A percentile compares a stretch with the other conserved stretches of the same genome.
Evolutionary conservation across 768 basidiomycete genomes (phyloP).

Genomic region (Lentinula boryana): DNA sequence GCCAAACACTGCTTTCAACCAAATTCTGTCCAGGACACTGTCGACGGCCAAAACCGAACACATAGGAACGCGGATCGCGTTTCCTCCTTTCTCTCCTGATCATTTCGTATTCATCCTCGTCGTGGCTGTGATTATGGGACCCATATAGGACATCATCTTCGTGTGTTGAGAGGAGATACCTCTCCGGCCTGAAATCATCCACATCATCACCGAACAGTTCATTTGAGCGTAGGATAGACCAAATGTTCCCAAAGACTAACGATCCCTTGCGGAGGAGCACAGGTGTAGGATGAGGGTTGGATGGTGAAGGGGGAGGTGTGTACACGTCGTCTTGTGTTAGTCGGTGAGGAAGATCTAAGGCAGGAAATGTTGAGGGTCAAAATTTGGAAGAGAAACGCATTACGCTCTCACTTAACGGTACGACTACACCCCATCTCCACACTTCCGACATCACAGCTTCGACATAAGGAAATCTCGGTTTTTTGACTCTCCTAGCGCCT

Average conservation of each 20-base stretch:
- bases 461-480: slow-evolving; percentile 16
- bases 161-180: slow-evolving; percentile 11
- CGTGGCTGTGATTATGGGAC: not conserved
- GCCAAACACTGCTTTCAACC: slow-evolving; percentile 59
- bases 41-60: slow-evolving; percentile 49
- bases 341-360: slow-evolving; percentile 55
- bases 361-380: not conserved
- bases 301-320: slow-evolving; percentile 31
- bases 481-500: not conserved
- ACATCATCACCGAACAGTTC: slow-evolving; percentile 2
- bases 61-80: slow-evolving; percentile 37
- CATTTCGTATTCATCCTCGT: slow-evolving; percentile 9
- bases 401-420: slow-evolving; percentile 46
- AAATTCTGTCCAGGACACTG: slow-evolving; percentile 61
- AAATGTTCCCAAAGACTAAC: slow-evolving; percentile 54
- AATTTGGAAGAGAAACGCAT: not conserved
- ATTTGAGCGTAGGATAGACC: slow-evolving; percentile 25
- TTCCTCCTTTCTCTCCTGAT: slow-evolving; percentile 20
- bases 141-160: slow-evolving; percentile 13
- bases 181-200: slow-evolving; percentile 14
- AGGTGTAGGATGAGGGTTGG: slow-evolving; percentile 40
- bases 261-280: slow-evolving; percentile 6
- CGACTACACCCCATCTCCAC: slow-evolving; percentile 50
- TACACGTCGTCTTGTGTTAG: slow-evolving; percentile 64
- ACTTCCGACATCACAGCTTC: slow-evolving; percentile 52